Evolutionary conservation across 2,329 filamentous ascomycete species (phyloP).

Genomic region (Penicillium janthinellum): DNA sequence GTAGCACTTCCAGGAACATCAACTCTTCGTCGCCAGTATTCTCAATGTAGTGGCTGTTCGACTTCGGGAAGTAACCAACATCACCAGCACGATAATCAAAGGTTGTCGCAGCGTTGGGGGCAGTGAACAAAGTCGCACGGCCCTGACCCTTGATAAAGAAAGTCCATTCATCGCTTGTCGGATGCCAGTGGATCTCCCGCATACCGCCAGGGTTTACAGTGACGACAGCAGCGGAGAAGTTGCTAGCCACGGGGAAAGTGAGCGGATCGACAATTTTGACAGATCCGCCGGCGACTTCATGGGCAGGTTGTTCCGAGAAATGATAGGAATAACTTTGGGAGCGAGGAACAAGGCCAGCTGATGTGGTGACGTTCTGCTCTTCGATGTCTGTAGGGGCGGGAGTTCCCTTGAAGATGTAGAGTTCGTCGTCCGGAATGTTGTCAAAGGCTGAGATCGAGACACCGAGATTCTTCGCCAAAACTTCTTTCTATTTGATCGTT

Average conservation of each 20-base stretch:
- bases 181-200: slow-evolving; percentile 83
- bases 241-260: slow-evolving; percentile 74
- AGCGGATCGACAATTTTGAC: slow-evolving; percentile 75
- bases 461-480: slow-evolving; percentile 59
- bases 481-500: slow-evolving; percentile 40
- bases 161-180: slow-evolving; percentile 76
- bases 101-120: slow-evolving; percentile 68
- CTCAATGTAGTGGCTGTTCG: slow-evolving; percentile 81
- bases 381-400: slow-evolving; percentile 64
- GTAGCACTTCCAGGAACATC: slow-evolving; percentile 75
- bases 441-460: slow-evolving; percentile 56
- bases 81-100: slow-evolving; percentile 77
- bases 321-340: slow-evolving; percentile 68
- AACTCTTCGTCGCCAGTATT: slow-evolving; percentile 74
- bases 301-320: slow-evolving; percentile 69
- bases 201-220: slow-evolving; percentile 71
- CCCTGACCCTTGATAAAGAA: slow-evolving; percentile 75
- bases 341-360: slow-evolving; percentile 67
- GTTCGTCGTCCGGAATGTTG: slow-evolving; percentile 65
- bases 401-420: slow-evolving; percentile 77
- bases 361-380: slow-evolving; percentile 61
- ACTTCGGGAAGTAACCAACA: slow-evolving; percentile 73
- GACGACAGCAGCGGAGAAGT: slow-evolving; percentile 71
- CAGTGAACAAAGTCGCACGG: slow-evolving; percentile 72
- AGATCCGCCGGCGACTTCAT: slow-evolving; percentile 67